Percentiles rank a stretch among this genome's conserved stretches.
Conservation (phyloP, 2,329 filamentous ascomycete genomes). For the Penicillium sp. region DNA sequence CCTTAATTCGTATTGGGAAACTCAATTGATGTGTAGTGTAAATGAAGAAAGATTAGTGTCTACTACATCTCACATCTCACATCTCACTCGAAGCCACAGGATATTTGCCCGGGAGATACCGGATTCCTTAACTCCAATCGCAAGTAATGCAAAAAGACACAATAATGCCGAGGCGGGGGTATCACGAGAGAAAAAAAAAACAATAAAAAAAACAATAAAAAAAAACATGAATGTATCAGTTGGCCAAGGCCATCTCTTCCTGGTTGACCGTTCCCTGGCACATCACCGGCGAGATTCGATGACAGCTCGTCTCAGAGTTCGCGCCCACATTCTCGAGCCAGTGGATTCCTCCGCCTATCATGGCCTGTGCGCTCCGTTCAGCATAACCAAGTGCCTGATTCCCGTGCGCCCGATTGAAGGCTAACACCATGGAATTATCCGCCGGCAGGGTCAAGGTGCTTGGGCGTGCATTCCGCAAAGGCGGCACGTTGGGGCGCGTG, state of each 20-base stretch:
- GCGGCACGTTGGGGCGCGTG: neutral
- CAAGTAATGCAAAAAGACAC: neutral
- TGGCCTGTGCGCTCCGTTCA: slow-evolving; percentile 50
- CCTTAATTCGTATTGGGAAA: no score
- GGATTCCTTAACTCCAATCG: neutral
- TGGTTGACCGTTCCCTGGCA: neutral
- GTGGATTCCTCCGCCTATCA: slow-evolving; percentile 50
- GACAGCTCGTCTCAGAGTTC: neutral
- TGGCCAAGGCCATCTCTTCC: neutral
- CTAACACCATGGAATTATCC: slow-evolving; percentile 39
- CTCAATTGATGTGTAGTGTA: no score
- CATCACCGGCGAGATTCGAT: slow-evolving; percentile 1
- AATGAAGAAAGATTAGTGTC: no score
- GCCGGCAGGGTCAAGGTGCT: slow-evolving; percentile 43
- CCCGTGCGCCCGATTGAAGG: slow-evolving; percentile 49
- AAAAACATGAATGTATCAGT: neutral
- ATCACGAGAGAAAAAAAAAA: neutral
- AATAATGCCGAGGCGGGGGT: neutral
- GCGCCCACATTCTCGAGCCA: slow-evolving; percentile 51
- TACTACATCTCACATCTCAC: no score
- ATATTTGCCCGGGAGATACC: neutral
- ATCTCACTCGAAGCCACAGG: neutral
- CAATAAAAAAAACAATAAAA: neutral
- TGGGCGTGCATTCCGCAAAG: slow-evolving; percentile 17
- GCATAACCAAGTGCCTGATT: slow-evolving; percentile 40